Base-by-base conservation (phyloP, 1,284 basidiomycete genomes). In the Ceratobasidium sp. region DNA sequence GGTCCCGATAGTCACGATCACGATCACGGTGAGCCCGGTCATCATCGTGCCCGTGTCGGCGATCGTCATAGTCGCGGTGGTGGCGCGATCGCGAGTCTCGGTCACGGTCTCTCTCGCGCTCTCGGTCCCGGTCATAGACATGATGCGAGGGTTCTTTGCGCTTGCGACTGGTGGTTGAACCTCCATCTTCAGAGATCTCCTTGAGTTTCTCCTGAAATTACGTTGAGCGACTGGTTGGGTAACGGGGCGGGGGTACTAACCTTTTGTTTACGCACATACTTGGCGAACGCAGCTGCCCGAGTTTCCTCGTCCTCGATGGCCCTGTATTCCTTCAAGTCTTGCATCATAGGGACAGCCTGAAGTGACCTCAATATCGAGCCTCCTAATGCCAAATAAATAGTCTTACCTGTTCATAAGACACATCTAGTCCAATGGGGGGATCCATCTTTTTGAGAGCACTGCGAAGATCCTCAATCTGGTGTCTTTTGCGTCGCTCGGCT, bases 391-490 rank as follows among this genome's bases (percentile, higher is more conserved):
- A 50, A 27, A 50, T 25, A 45, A 40, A 34, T n/a, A 20, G 25
- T 79, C 85, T 69, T 73, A 92, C 93, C 72, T 91, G 87, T 74
- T 96, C 94, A 75, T 90, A 97, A 0, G 88, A 77, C 70, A 88
- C 77, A 27, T 81, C 87, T 47, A 94, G 75, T 72, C 94, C 91
- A 49, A 96, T 79, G 0, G 91, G 85, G 38, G 94, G 89, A 0
- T 91, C 79, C 3, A 96, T 81, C 76, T 96, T 96, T 80, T 93
- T 95, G 72, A 98, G 83, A 0, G 95, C 97, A 78, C 98, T 98
- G 2, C 97, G 90, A 38, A 99, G 82, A 76, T 99, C 97, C 77
- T 99, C 96, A 75, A 97, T 93, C 69, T 92, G 80, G 77, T 97
- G 92, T 25, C 96, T 85, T 71, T 90, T 86, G 74, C 86, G 89